Evolutionary conservation across 352 stramenopile genomes (phyloP).

Genomic region (Globisporangium mamillatum): DNA sequence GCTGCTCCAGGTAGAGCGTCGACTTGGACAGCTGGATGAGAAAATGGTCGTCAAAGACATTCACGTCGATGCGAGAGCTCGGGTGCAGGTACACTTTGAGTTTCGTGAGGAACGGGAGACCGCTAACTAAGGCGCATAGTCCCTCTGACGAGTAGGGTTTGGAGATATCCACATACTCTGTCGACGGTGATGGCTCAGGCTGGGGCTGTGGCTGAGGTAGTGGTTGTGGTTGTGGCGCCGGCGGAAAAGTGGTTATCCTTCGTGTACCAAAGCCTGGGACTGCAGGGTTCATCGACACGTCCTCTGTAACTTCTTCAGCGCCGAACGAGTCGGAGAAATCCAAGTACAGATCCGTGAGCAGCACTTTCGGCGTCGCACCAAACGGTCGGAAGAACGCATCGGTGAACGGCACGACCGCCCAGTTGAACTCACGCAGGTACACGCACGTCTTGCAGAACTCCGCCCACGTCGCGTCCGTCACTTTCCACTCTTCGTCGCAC

Average conservation of each 20-base stretch:
- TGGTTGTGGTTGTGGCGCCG: background rate
- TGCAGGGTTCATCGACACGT: background rate
- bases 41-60: slow-evolving; percentile 42
- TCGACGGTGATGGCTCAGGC: background rate
- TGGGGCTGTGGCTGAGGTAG: slow-evolving; percentile 1
- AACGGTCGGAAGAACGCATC: slow-evolving; percentile 52
- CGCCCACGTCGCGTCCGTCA: slow-evolving; percentile 37
- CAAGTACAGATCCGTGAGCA: slow-evolving; percentile 34
- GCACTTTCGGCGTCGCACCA: slow-evolving; percentile 33
- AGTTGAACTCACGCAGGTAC: slow-evolving; percentile 55
- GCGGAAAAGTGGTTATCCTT: slow-evolving; percentile 4
- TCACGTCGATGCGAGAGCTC: slow-evolving; percentile 30
- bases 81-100: slow-evolving; percentile 41
- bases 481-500: slow-evolving; percentile 53
- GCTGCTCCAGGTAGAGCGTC: slow-evolving; percentile 30
- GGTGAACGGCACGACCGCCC: slow-evolving; percentile 46
- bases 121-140: slow-evolving; percentile 29
- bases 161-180: slow-evolving; percentile 17
- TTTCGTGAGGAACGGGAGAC: slow-evolving; percentile 30
- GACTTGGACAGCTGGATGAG: slow-evolving; percentile 21
- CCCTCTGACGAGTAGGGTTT: slow-evolving; percentile 32
- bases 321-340: slow-evolving; percentile 36
- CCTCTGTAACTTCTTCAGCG: background rate
- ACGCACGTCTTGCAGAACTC: slow-evolving; percentile 37
- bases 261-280: background rate